Base-by-base conservation (phyloP, 1,284 basidiomycete genomes). In the Amylostereum chailletii region DNA sequence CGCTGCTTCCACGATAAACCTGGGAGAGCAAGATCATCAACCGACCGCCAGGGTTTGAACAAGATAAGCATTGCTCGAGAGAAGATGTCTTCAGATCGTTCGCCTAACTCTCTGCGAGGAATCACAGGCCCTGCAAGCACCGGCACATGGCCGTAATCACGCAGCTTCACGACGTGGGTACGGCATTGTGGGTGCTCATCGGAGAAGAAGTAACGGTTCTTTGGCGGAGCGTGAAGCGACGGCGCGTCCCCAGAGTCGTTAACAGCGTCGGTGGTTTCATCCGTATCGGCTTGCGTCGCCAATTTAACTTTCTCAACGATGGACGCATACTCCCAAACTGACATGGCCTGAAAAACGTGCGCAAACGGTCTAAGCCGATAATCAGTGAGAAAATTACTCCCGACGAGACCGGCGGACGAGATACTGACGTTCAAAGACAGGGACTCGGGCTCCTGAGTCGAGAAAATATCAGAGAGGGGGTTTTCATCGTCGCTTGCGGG, bases 11-110 rank as follows among this genome's bases (percentile, higher is more conserved):
- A 49, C 6, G 11, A 19, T 34, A 26, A 19, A 6, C 11, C 31
- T 5, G 19, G 26, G 3, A 7, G n/a, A 8, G 34, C 29, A 11
- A 43, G 7, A 34, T 48, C 47, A 27, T 3, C 10, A 5, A 32
- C n/a, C 11, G 9, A 11, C 10, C 47, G 30, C 47, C 47, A 48
- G 5, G 47, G 47, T 29, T 43, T 48, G 39, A 48, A 48, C 19
- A 48, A 42, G 3, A 48, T 7, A 3, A 48, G 29, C 47, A 48
- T 48, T 9, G 39, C 47, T 8, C 39, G 38, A 43, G 31, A 43
- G 9, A 7, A 48, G 7, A 9, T n/a, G 31, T 31, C 9, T 6
- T 31, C 19, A 5, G 42, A 31, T 5, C 10, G 39, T 31, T 27
- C 30, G 6, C 33, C 26, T 42, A 31, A 7, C 5, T 42, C 47